Evolutionary conservation across 2,329 filamentous ascomycete genomes (phyloP).

Genomic region (Ceratocystis cacaofunesta): DNA sequence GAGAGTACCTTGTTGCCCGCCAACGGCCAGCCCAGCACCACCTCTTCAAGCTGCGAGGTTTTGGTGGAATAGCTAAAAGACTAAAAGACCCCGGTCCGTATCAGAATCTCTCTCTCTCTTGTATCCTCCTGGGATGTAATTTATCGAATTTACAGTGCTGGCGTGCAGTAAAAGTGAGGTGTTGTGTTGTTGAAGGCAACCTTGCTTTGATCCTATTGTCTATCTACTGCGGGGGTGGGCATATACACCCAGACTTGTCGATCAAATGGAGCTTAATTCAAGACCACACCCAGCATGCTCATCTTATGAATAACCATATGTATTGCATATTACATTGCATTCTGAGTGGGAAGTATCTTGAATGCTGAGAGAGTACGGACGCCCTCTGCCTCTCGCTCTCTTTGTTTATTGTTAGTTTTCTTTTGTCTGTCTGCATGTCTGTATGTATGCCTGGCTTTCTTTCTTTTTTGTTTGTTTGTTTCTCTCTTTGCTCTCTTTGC

Average conservation of each 20-base stretch:
- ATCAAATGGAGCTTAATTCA: not conserved
- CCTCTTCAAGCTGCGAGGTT: not conserved
- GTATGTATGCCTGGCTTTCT: too few species aligned
- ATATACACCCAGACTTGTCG: not conserved
- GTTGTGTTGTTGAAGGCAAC: too few species aligned
- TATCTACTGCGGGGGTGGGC: not conserved
- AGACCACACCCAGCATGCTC: not conserved
- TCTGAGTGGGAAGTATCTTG: too few species aligned
- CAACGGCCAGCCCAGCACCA: not conserved
- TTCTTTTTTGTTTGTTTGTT: too few species aligned
- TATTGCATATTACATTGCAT: not conserved
- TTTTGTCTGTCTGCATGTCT: too few species aligned
- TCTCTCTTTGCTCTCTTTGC: too few species aligned
- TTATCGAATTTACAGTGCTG: not conserved
- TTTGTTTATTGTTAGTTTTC: too few species aligned
- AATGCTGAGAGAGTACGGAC: too few species aligned
- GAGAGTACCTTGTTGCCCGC: not conserved
- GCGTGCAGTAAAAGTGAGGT: not conserved
- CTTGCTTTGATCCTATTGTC: not conserved
- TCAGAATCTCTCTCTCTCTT: not conserved
- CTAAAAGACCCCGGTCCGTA: conserved; percentile 2
- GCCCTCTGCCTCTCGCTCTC: too few species aligned
- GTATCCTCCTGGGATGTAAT: not conserved
- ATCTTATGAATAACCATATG: not conserved
- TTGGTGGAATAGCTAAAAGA: not conserved